These are phyloP conservation scores for Lecanicillium sp. DNA, from an alignment of 2,329 filamentous ascomycete species.

Conservation along the genomic window DNA sequence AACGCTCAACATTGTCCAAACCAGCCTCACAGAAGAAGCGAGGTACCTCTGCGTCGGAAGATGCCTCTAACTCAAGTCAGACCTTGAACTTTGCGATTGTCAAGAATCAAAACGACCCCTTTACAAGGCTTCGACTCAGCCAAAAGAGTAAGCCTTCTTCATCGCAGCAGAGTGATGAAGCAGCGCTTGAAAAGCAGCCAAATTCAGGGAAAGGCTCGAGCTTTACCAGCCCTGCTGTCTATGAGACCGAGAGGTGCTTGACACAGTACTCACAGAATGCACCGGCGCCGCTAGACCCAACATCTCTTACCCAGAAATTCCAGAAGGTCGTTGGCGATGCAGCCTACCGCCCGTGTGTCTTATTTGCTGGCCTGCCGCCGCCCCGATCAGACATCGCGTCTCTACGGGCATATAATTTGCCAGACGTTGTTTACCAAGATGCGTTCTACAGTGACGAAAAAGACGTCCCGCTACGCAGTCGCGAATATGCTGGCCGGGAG, in stretches of 20 bases:
- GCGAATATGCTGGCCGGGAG: constrained; percentile 83
- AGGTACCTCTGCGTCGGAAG: no score
- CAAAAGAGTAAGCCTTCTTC: constrained; percentile 42
- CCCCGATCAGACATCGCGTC: constrained; percentile 15
- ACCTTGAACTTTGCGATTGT: constrained; percentile 62
- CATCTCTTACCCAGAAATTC: no score
- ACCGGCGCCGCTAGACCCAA: no score
- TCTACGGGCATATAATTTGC: constrained; percentile 28
- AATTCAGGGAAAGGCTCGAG: constrained; percentile 8
- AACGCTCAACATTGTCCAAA: no score
- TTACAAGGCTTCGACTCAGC: constrained; percentile 55
- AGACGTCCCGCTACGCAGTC: constrained; percentile 67
- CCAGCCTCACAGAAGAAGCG: no score
- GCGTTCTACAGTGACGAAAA: constrained; percentile 77
- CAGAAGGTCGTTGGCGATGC: neutral
- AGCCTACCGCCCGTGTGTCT: neutral
- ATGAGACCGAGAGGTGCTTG: no score
- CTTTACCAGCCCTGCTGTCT: neutral
- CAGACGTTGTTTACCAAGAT: constrained; percentile 71
- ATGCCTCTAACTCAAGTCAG: constrained; percentile 18
- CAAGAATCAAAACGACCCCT: constrained; percentile 63
- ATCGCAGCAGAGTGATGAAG: constrained; percentile 40
- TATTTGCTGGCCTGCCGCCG: constrained; percentile 18
- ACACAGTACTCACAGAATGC: no score
- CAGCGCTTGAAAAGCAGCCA: constrained; percentile 6